A percentile compares a stretch with the other conserved stretches of the same genome.
These are phyloP conservation scores for Lipomyces oligophaga DNA, from an alignment of 805 yeast genomes.

Conservation along the genomic window DNA sequence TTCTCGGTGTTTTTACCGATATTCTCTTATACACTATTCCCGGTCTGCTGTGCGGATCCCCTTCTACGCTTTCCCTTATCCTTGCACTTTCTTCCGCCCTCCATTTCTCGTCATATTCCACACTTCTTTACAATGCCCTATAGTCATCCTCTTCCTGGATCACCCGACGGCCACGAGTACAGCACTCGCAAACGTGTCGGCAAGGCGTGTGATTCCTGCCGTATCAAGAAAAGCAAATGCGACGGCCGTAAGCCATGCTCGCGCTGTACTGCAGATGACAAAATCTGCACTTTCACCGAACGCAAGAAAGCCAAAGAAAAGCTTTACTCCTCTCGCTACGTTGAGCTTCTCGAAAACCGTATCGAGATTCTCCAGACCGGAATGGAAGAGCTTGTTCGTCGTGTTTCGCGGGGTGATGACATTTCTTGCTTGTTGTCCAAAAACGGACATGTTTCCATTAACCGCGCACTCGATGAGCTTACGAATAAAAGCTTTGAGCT, in stretches of 20 bases:
- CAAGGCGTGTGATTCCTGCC: conserved; percentile 50
- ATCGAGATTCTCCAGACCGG: conserved; percentile 44
- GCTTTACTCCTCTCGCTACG: conserved; percentile 51
- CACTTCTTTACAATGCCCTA: conserved; percentile 6
- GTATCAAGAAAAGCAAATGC: conserved; percentile 37
- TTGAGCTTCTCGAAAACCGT: conserved; percentile 59
- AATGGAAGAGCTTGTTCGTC: conserved; percentile 28
- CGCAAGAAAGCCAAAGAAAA: conserved; percentile 53
- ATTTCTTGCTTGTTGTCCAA: conserved; percentile 22
- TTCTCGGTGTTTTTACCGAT: too few species aligned
- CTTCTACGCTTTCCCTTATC: too few species aligned
- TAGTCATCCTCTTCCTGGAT: conserved; percentile 10
- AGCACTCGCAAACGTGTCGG: conserved; percentile 41
- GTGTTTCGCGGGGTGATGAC: conserved; percentile 28
- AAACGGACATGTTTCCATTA: conserved; percentile 30
- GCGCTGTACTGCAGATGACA: conserved; percentile 52
- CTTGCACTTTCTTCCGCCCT: background rate
- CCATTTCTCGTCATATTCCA: background rate
- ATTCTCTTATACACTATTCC: too few species aligned
- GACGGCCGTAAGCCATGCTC: conserved; percentile 50
- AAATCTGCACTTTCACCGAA: conserved; percentile 55
- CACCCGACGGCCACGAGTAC: conserved; percentile 19
- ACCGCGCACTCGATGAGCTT: conserved; percentile 30
- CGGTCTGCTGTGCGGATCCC: too few species aligned
- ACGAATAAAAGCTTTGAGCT: conserved; percentile 19